These are phyloP conservation scores for Xylaria scruposa DNA, from an alignment of 495 filamentous ascomycete species.

Conservation along the genomic window DNA sequence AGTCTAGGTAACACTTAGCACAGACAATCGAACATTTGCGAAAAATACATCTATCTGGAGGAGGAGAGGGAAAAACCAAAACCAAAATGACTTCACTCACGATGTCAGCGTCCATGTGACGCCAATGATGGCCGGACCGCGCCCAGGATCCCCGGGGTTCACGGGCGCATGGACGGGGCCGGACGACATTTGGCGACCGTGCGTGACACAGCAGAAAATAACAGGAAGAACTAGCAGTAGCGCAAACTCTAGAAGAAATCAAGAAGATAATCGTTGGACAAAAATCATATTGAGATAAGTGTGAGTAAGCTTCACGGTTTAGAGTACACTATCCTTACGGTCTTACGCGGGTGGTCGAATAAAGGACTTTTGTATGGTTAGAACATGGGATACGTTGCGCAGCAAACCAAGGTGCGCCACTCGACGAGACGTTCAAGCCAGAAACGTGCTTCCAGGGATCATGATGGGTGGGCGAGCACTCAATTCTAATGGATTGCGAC, in stretches of 20 bases:
- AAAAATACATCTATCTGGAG: too few species aligned
- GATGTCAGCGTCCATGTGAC: not conserved
- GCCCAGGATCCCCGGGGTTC: not conserved
- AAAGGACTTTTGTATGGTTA: not conserved
- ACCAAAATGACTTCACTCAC: too few species aligned
- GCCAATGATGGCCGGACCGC: not conserved
- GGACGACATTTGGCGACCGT: not conserved
- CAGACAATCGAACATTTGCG: too few species aligned
- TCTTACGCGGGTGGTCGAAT: not conserved
- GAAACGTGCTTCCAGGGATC: not conserved
- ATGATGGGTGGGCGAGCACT: not conserved
- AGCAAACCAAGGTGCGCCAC: not conserved
- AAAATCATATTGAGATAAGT: not conserved
- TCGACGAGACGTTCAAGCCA: not conserved
- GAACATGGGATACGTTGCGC: not conserved
- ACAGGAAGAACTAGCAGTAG: not conserved
- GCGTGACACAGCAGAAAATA: not conserved
- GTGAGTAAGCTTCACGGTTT: not conserved
- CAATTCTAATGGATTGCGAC: not conserved
- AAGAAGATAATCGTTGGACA: not conserved
- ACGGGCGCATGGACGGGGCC: not conserved
- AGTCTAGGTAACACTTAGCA: not conserved
- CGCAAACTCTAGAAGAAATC: not conserved
- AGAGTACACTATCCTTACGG: not conserved
- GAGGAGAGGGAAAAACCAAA: too few species aligned